Percentiles rank a stretch among this genome's conserved stretches.
phyloP scores from a whole-genome alignment of 23 red algal species.

The Pyropia yezoensis region DNA sequence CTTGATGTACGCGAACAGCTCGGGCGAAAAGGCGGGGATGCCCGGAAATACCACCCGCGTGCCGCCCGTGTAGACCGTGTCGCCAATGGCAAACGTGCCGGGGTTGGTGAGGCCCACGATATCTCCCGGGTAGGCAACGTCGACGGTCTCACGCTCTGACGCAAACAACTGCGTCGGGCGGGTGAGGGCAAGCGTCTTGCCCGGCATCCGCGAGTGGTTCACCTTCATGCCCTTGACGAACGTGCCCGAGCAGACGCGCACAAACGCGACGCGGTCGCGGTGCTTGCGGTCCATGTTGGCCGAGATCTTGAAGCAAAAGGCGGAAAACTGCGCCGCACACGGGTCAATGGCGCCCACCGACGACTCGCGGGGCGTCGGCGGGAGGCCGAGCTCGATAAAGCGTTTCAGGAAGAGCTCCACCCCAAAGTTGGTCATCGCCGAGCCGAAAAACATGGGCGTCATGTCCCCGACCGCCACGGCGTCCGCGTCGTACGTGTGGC shows the following conservation, averaged over 20 bases:
- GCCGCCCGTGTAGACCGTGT: slow-evolving; percentile 37
- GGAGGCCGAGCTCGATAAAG: slow-evolving; percentile 55
- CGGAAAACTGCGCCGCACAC: slow-evolving; percentile 27
- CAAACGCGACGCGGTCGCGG: slow-evolving; percentile 71
- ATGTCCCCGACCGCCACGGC: slow-evolving; percentile 39
- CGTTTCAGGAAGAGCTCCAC: slow-evolving; percentile 58
- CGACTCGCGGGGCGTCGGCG: slow-evolving; percentile 37
- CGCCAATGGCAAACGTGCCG: slow-evolving; percentile 66
- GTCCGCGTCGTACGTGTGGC: slow-evolving; percentile 40
- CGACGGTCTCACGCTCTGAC: slow-evolving; percentile 58
- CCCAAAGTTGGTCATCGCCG: slow-evolving; percentile 76
- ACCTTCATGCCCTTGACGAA: slow-evolving; percentile 81
- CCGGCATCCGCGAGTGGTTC: slow-evolving; percentile 34
- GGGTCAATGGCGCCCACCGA: slow-evolving; percentile 31
- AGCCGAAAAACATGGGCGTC: slow-evolving; percentile 69
- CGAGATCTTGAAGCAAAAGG: slow-evolving; percentile 69
- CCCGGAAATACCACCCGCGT: slow-evolving; percentile 36
- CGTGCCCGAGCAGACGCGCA: slow-evolving; percentile 47
- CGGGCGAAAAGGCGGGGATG: slow-evolving; percentile 63
- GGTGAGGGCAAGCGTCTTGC: slow-evolving; percentile 55
- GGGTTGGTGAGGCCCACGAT: slow-evolving; percentile 74
- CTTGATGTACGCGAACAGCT: slow-evolving; percentile 67
- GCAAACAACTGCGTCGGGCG: slow-evolving; percentile 69
- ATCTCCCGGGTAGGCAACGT: slow-evolving; percentile 76
- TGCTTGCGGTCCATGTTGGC: slow-evolving; percentile 83